phyloP scores from a whole-genome alignment of 208 protist genomes.

The Zelonia costaricensis region DNA sequence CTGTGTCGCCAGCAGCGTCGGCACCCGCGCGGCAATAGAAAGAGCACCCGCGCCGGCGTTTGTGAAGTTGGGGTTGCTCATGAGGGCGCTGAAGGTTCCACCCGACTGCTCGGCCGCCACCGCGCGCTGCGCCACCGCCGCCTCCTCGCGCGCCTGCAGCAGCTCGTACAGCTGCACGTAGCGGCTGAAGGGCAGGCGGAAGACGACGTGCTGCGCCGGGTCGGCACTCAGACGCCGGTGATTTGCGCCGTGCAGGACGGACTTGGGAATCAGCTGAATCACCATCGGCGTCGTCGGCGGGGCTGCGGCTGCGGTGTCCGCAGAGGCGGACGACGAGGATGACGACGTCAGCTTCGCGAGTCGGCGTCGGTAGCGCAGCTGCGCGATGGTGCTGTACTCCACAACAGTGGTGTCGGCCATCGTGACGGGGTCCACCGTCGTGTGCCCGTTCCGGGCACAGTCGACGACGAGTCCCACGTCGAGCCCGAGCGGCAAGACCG shows the following conservation, averaged over 20 bases:
- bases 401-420: slow-evolving; percentile 49
- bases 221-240: slow-evolving; percentile 73
- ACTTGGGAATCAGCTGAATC: slow-evolving; percentile 84
- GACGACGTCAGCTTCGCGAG: slow-evolving; percentile 34
- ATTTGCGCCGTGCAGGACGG: slow-evolving; percentile 67
- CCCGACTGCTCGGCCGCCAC: too few species aligned
- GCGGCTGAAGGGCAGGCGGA: slow-evolving; percentile 59
- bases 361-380: slow-evolving; percentile 59
- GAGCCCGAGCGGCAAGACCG: slow-evolving; percentile 57
- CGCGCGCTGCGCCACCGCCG: slow-evolving; percentile 17
- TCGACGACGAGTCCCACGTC: slow-evolving; percentile 79
- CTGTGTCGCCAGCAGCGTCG: slow-evolving; percentile 26
- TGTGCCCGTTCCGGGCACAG: slow-evolving; percentile 64
- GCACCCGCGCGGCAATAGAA: slow-evolving; percentile 15
- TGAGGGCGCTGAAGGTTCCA: not conserved
- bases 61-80: not conserved
- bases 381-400: slow-evolving; percentile 54
- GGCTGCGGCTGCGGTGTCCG: not conserved
- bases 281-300: slow-evolving; percentile 39
- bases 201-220: slow-evolving; percentile 64
- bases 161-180: slow-evolving; percentile 78
- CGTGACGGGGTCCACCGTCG: slow-evolving; percentile 38
- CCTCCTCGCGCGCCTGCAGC: slow-evolving; percentile 71
- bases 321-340: not conserved
- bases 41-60: not conserved